A percentile compares a stretch with the other conserved stretches of the same genome.
phyloP scores from a whole-genome alignment of 1,284 basidiomycete species.

The Naganishia albida region DNA sequence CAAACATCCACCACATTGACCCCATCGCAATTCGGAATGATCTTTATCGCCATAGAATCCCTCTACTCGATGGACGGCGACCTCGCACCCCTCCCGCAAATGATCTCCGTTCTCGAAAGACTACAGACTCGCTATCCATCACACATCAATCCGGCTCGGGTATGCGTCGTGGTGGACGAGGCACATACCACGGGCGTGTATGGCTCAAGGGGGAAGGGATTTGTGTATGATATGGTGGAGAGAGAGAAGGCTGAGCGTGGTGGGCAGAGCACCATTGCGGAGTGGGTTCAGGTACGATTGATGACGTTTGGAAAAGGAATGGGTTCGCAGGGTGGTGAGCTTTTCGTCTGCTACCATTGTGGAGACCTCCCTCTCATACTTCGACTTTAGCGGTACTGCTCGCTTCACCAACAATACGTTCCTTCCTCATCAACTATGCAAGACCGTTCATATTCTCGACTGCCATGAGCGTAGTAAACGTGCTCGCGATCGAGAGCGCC shows the following conservation, averaged over 20 bases:
- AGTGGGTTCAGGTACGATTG: conserved; percentile 56
- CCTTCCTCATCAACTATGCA: conserved; percentile 91
- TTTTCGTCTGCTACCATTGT: background rate
- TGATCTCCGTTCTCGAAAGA: conserved; percentile 59
- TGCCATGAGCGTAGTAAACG: conserved; percentile 70
- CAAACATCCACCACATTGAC: background rate
- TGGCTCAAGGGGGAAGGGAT: conserved; percentile 63
- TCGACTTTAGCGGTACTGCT: conserved; percentile 69
- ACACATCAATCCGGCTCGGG: conserved; percentile 46
- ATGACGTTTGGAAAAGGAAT: conserved; percentile 70
- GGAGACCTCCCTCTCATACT: background rate
- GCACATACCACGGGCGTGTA: conserved; percentile 84
- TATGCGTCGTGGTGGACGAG: conserved; percentile 69
- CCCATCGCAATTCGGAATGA: conserved; percentile 31
- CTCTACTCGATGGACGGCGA: conserved; percentile 97
- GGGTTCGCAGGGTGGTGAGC: conserved; percentile 75
- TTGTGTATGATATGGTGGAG: conserved; percentile 42
- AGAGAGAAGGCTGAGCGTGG: conserved; percentile 55
- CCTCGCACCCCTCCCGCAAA: conserved; percentile 69
- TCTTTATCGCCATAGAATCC: conserved; percentile 74
- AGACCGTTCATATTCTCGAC: conserved; percentile 89
- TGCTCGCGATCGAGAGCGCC: conserved; percentile 71
- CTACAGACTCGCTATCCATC: conserved; percentile 53
- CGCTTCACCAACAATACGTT: conserved; percentile 68
- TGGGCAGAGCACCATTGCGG: conserved; percentile 29